Evolutionary conservation across 2,329 filamentous ascomycete species (phyloP).

Genomic region (Cladobotryum mycophilum): DNA sequence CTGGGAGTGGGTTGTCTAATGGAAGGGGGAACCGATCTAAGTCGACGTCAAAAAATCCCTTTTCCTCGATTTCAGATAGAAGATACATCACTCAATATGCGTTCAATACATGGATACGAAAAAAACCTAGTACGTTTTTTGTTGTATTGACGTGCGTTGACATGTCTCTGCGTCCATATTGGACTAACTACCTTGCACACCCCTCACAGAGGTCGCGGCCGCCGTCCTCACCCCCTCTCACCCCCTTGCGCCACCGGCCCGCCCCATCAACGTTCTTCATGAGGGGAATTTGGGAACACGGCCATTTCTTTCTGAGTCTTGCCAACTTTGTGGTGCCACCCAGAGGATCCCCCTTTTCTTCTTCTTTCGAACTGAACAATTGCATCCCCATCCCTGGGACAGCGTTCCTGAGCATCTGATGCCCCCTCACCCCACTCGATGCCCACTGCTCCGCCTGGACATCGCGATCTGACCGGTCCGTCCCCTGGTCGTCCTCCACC

Average conservation of each 20-base stretch:
- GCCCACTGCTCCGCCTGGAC: neutral
- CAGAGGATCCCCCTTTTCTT: neutral
- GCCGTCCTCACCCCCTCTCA: neutral
- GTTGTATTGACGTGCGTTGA: too few relatives aligned
- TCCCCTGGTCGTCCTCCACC: neutral
- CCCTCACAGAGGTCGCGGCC: too few relatives aligned
- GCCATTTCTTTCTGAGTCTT: neutral
- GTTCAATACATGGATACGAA: too few relatives aligned
- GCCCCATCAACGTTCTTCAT: slow-evolving; percentile 6
- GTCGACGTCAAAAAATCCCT: too few relatives aligned
- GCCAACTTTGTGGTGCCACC: neutral
- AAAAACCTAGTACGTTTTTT: too few relatives aligned
- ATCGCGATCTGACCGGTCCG: neutral
- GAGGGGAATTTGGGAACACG: neutral
- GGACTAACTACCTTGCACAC: too few relatives aligned
- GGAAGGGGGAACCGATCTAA: too few relatives aligned
- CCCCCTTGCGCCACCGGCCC: neutral
- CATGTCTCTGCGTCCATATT: neutral
- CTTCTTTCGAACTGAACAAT: neutral
- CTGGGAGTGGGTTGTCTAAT: neutral
- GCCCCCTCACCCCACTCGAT: neutral
- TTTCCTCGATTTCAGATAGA: too few relatives aligned
- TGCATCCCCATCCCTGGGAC: neutral
- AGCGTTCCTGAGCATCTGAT: too few relatives aligned
- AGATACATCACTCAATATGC: too few relatives aligned